These are phyloP conservation scores for Citrus medica DNA, from an alignment of 345 rosid genomes.

Conservation along the genomic window DNA sequence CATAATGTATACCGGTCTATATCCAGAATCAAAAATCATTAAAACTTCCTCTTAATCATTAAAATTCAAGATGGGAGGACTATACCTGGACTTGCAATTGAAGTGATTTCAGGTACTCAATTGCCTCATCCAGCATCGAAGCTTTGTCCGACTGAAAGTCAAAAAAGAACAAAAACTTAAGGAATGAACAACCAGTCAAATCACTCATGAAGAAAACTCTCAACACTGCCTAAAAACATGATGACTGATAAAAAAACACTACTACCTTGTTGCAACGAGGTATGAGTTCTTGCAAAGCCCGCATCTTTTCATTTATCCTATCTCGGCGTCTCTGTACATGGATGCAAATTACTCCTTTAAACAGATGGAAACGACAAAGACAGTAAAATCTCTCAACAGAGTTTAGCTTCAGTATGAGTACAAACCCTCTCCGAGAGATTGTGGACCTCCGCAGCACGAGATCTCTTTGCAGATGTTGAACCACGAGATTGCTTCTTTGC, in stretches of 20 bases:
- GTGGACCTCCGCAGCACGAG: slow-evolving; percentile 95
- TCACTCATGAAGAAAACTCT: not conserved
- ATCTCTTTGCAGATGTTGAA: slow-evolving; percentile 65
- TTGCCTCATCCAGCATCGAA: slow-evolving; percentile 64
- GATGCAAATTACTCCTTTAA: slow-evolving; percentile 1
- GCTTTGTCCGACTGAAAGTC: slow-evolving; percentile 52
- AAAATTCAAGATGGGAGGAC: slow-evolving; percentile 1
- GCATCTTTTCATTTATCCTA: slow-evolving; percentile 63
- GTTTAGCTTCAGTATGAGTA: not conserved
- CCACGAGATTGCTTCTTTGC: slow-evolving; percentile 51
- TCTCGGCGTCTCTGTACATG: slow-evolving; percentile 55
- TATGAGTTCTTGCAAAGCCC: slow-evolving; percentile 62
- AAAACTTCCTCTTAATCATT: not conserved
- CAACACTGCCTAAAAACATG: not conserved
- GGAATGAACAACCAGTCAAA: not conserved
- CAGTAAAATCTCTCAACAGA: not conserved
- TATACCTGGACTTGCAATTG: slow-evolving; percentile 59
- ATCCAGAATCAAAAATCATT: not conserved
- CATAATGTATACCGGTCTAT: not conserved
- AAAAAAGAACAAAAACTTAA: not conserved
- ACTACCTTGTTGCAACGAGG: slow-evolving; percentile 49
- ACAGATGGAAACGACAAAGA: not conserved
- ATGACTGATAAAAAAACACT: not conserved
- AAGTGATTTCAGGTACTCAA: slow-evolving; percentile 54
- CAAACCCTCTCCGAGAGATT: slow-evolving; percentile 94